Evolutionary conservation across 495 filamentous ascomycete genomes (phyloP).

Genomic region (Aspergillus cavernicola): DNA sequence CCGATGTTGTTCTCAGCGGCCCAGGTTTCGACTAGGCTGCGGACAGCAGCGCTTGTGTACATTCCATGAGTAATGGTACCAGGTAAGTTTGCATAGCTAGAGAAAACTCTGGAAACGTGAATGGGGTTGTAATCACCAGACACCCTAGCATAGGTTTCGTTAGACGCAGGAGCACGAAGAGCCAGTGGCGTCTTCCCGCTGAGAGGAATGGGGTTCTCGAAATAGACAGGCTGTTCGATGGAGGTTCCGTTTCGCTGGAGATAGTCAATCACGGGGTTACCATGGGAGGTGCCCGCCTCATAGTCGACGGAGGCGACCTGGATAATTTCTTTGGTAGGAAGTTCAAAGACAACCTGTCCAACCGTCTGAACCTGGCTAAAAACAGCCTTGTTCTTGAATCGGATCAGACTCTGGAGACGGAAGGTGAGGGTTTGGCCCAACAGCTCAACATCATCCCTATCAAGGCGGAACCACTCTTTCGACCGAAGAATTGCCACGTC

Average conservation of each 20-base stretch:
- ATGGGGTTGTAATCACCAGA: slow-evolving; percentile 99
- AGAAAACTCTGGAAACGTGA: slow-evolving; percentile 94
- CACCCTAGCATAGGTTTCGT: slow-evolving; percentile 95
- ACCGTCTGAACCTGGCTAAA: slow-evolving; percentile 91
- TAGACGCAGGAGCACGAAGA: slow-evolving; percentile 89
- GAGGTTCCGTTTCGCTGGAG: slow-evolving; percentile 86
- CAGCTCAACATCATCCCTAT: slow-evolving; percentile 75
- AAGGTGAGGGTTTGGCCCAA: slow-evolving; percentile 92
- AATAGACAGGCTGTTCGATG: slow-evolving; percentile 95
- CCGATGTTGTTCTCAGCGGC: slow-evolving; percentile 98
- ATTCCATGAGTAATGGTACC: slow-evolving; percentile 99
- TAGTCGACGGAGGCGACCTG: slow-evolving; percentile 96
- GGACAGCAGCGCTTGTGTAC: slow-evolving; percentile 98
- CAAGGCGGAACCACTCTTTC: slow-evolving; percentile 94
- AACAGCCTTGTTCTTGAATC: slow-evolving; percentile 91
- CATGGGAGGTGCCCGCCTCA: slow-evolving; percentile 81
- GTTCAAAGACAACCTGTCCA: slow-evolving; percentile 87
- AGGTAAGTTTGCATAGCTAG: slow-evolving; percentile 88
- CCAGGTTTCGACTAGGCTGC: slow-evolving; percentile 97
- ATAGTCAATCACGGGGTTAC: slow-evolving; percentile 96
- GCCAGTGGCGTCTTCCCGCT: slow-evolving; percentile 85
- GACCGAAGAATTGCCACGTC: slow-evolving; percentile 91
- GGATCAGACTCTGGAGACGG: slow-evolving; percentile 84
- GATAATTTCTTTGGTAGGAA: slow-evolving; percentile 96
- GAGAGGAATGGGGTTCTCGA: slow-evolving; percentile 94